Base-by-base conservation (phyloP, 176 grass and related monocot genomes). In the Musa itinerans region DNA sequence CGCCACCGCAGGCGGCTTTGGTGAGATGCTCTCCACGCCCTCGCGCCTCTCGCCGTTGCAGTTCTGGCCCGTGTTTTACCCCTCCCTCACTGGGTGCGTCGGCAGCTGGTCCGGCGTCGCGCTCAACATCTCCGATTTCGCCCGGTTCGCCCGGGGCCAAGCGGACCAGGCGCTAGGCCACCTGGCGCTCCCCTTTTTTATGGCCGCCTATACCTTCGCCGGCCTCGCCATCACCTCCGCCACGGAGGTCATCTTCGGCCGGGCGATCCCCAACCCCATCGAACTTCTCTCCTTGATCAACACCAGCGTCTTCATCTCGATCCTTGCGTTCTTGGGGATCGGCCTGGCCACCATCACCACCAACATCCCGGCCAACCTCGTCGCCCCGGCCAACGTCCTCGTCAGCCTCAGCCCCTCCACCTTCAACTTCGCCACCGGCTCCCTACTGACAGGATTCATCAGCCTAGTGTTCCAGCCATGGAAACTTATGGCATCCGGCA, bases 361-460 rank as follows among this genome's bases (percentile, higher is more conserved):
- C 23, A 85, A 85, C 53, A 85, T 85, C 2, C 83, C 78, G 13
- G 83, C 83, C 22, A 85, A 85, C 54, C 73, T 81, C 59, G 78
- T 85, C 2, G 83, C 83, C 43, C 78, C 78, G 7, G 78, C 78
- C 61, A 85, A 81, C 59, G 71, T 49, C 27, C 53, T 85, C 59
- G 78, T 81, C 49, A 73, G 72, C 54, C 63, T 85, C 76, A 71
- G 65, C 55, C 83, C 83, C 43, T 77, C 78, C 34, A 73, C 53
- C 34, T 81, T 85, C 63, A 76, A 54, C 75, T 85, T 85, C 76
- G 55, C 55, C 10, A 24, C 19, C 24, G 83, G 73, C n/a, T 65
- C 78, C 34, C 19, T 77, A 19, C n/a, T 43, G 8, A 81, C 78
- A 15, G 78, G 58, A 19, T 4, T 85, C 55, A 3, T 81, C 13